A percentile compares a stretch with the other conserved stretches of the same genome.
Conservation (phyloP, 2,329 filamentous ascomycete genomes). For the Nemania serpens region DNA sequence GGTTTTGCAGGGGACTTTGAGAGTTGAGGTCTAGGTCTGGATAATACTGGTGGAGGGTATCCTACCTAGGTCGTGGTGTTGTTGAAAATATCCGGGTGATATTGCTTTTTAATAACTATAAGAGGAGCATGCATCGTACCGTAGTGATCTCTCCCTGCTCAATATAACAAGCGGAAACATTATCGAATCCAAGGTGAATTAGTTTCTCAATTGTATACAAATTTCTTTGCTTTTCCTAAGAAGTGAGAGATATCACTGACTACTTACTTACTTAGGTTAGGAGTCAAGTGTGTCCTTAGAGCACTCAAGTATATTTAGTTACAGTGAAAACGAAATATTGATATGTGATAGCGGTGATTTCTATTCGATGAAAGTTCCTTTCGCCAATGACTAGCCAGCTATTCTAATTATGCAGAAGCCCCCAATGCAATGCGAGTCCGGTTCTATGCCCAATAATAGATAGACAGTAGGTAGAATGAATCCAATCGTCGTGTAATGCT, state of each 20-base stretch:
- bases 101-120: background rate
- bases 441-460: slow-evolving; percentile 19
- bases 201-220: background rate
- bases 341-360: background rate
- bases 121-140: background rate
- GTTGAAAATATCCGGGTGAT: background rate
- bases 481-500: slow-evolving; percentile 1
- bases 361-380: slow-evolving; percentile 2
- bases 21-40: slow-evolving; percentile 29
- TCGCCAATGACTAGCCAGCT: background rate
- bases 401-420: slow-evolving; percentile 17
- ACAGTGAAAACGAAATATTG: too few relatives aligned
- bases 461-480: background rate
- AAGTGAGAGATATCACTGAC: too few relatives aligned
- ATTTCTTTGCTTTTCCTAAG: too few relatives aligned
- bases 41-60: too few relatives aligned
- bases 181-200: background rate
- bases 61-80: background rate
- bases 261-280: too few relatives aligned
- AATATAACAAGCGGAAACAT: background rate
- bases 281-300: too few relatives aligned
- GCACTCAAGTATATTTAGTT: too few relatives aligned
- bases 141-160: background rate
- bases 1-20: slow-evolving; percentile 38
- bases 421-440: slow-evolving; percentile 14